Evolutionary conservation across 495 filamentous ascomycete genomes (phyloP).

Genomic region (Chaetomidium leptoderma): DNA sequence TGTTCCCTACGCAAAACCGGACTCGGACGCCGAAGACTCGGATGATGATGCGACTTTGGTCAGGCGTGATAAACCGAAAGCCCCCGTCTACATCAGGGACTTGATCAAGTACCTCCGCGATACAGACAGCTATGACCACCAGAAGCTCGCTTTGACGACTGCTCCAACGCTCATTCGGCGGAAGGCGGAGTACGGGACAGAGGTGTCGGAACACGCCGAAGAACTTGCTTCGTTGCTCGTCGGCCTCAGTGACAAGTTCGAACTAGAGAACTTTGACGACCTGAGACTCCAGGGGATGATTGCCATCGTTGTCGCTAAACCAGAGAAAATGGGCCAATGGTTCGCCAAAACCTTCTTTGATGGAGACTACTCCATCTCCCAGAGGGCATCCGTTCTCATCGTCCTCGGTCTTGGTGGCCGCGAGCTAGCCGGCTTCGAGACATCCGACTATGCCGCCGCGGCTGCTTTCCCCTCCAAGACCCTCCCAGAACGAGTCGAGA

Average conservation of each 20-base stretch:
- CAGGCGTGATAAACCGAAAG: slow-evolving; percentile 71
- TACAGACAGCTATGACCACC: slow-evolving; percentile 75
- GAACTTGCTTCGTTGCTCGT: slow-evolving; percentile 72
- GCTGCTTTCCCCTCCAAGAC: slow-evolving; percentile 66
- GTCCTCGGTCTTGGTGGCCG: slow-evolving; percentile 79
- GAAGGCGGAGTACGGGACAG: slow-evolving; percentile 81
- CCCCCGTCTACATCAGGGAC: slow-evolving; percentile 90
- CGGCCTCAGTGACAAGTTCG: slow-evolving; percentile 75
- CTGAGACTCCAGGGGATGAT: slow-evolving; percentile 79
- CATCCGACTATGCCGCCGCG: slow-evolving; percentile 50
- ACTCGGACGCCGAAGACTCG: slow-evolving; percentile 85
- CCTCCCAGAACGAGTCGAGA: slow-evolving; percentile 58
- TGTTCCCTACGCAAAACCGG: slow-evolving; percentile 80
- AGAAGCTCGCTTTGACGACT: slow-evolving; percentile 71
- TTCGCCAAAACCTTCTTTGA: slow-evolving; percentile 82
- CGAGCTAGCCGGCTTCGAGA: slow-evolving; percentile 77
- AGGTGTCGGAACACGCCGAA: slow-evolving; percentile 77
- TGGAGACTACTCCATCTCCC: slow-evolving; percentile 82
- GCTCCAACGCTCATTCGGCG: slow-evolving; percentile 78
- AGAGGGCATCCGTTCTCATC: slow-evolving; percentile 75
- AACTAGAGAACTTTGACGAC: slow-evolving; percentile 70
- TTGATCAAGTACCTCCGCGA: slow-evolving; percentile 74
- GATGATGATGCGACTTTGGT: slow-evolving; percentile 89
- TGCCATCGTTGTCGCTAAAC: slow-evolving; percentile 70
- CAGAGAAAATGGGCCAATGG: slow-evolving; percentile 74